Conservation (phyloP, 768 basidiomycete genomes). For the Suillus spraguei region DNA sequence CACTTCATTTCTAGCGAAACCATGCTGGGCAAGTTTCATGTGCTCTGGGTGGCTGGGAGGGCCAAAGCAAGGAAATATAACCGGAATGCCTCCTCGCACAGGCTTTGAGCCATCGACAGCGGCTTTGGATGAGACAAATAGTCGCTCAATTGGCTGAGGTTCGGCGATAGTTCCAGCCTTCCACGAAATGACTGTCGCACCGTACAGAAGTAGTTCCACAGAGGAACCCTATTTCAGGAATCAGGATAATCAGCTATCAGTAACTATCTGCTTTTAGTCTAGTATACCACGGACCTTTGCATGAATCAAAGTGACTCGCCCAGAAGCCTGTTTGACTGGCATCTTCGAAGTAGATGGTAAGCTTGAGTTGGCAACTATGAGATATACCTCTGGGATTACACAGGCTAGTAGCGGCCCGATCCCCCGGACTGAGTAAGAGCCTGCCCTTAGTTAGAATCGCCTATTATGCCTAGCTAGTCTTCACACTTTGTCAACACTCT, state of each 20-base stretch:
- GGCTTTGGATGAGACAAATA: slow-evolving; percentile 85
- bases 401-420: slow-evolving; percentile 1
- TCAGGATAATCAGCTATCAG: slow-evolving; percentile 1
- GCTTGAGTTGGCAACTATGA: slow-evolving; percentile 9
- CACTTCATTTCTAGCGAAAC: slow-evolving; percentile 78
- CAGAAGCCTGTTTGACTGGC: slow-evolving; percentile 53
- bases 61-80: slow-evolving; percentile 90
- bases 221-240: slow-evolving; percentile 55
- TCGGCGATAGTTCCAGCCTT: slow-evolving; percentile 47
- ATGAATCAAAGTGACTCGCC: slow-evolving; percentile 56
- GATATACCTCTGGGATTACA: not conserved
- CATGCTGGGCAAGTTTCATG: slow-evolving; percentile 77
- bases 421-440: slow-evolving; percentile 2
- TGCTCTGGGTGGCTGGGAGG: slow-evolving; percentile 78
- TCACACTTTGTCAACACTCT: not conserved
- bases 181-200: slow-evolving; percentile 90
- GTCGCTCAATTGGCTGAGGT: slow-evolving; percentile 54
- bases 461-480: not conserved
- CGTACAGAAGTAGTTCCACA: slow-evolving; percentile 71
- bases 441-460: slow-evolving; percentile 5
- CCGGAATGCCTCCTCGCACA: slow-evolving; percentile 56
- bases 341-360: slow-evolving; percentile 35
- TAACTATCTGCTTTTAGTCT: slow-evolving; percentile 5
- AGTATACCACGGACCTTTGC: slow-evolving; percentile 50
- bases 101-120: slow-evolving; percentile 81